Conservation (phyloP, 495 filamentous ascomycete genomes). For the Neurospora intermedia region DNA sequence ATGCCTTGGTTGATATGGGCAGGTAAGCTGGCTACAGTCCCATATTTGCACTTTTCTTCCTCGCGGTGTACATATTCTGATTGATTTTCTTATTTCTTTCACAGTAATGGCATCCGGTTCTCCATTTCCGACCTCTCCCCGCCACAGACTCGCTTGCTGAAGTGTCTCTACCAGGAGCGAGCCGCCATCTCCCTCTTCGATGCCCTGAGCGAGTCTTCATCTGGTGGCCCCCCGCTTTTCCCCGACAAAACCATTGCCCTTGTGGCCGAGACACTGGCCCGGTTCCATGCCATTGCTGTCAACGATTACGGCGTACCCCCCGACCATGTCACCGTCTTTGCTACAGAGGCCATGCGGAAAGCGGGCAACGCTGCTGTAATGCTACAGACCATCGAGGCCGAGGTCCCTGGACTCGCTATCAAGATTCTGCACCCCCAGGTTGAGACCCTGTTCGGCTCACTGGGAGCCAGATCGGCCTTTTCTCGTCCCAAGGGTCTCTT, state of each 20-base stretch:
- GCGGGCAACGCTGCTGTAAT: slow-evolving; percentile 66
- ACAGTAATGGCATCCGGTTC: slow-evolving; percentile 90
- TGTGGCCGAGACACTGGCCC: slow-evolving; percentile 53
- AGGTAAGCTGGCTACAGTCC: slow-evolving; percentile 37
- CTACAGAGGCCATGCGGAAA: slow-evolving; percentile 80
- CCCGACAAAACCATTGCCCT: slow-evolving; percentile 47
- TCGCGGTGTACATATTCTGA: background rate
- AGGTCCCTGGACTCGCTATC: slow-evolving; percentile 51
- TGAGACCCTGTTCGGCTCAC: slow-evolving; percentile 71
- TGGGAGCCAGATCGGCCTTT: slow-evolving; percentile 74
- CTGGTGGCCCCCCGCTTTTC: slow-evolving; percentile 42
- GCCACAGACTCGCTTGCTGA: slow-evolving; percentile 58
- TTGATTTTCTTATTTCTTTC: background rate
- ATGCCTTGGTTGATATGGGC: slow-evolving; percentile 63
- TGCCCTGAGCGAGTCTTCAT: slow-evolving; percentile 45
- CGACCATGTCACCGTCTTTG: slow-evolving; percentile 59
- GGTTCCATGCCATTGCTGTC: slow-evolving; percentile 64
- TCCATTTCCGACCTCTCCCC: slow-evolving; percentile 72
- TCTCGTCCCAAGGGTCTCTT: slow-evolving; percentile 51
- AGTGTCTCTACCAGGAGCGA: slow-evolving; percentile 66
- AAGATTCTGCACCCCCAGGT: slow-evolving; percentile 65
- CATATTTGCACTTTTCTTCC: background rate
- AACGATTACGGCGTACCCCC: slow-evolving; percentile 51
- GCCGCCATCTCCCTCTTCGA: slow-evolving; percentile 84
- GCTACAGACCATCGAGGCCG: slow-evolving; percentile 46